These are phyloP conservation scores for Kodamaea sp. DNA, from an alignment of 1,139 yeast species.

Conservation along the genomic window DNA sequence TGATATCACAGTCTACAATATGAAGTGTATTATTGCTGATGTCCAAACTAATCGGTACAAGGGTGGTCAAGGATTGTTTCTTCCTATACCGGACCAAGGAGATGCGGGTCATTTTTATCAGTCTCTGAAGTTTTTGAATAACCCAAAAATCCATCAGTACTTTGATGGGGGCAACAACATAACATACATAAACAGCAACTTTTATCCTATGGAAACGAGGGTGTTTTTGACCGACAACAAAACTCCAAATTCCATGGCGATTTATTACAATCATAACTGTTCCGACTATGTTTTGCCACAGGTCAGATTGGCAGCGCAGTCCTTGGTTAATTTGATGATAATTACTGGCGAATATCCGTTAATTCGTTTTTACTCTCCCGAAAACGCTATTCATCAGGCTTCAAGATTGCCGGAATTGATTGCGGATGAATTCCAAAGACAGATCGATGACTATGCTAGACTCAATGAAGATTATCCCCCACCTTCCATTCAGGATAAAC, in stretches of 20 bases:
- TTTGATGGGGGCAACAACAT: conserved; percentile 34
- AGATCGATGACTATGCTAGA: conserved; percentile 75
- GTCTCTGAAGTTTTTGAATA: conserved; percentile 29
- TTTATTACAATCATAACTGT: conserved; percentile 71
- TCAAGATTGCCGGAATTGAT: conserved; percentile 68
- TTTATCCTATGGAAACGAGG: conserved; percentile 40
- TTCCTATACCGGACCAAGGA: conserved; percentile 30
- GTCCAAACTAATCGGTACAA: conserved; percentile 40
- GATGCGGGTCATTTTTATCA: conserved; percentile 27
- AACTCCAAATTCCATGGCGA: conserved; percentile 63
- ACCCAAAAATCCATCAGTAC: conserved; percentile 32
- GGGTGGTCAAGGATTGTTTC: conserved; percentile 40
- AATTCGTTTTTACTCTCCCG: conserved; percentile 67
- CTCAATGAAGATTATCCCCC: conserved; percentile 64
- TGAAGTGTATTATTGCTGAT: conserved; percentile 46
- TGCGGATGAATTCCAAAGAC: conserved; percentile 71
- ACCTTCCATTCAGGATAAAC: conserved; percentile 54
- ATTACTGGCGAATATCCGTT: conserved; percentile 87
- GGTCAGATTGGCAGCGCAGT: conserved; percentile 57
- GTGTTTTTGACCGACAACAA: conserved; percentile 40
- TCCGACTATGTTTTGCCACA: conserved; percentile 60
- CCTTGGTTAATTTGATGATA: conserved; percentile 71
- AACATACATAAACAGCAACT: conserved; percentile 26
- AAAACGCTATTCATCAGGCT: conserved; percentile 52
- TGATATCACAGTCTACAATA: conserved; percentile 38